Evolutionary conservation across 2,329 filamentous ascomycete species (phyloP), one percentile per base, ranked within the genome.

Genomic region (Cephalotrichum gorgonifer): DNA sequence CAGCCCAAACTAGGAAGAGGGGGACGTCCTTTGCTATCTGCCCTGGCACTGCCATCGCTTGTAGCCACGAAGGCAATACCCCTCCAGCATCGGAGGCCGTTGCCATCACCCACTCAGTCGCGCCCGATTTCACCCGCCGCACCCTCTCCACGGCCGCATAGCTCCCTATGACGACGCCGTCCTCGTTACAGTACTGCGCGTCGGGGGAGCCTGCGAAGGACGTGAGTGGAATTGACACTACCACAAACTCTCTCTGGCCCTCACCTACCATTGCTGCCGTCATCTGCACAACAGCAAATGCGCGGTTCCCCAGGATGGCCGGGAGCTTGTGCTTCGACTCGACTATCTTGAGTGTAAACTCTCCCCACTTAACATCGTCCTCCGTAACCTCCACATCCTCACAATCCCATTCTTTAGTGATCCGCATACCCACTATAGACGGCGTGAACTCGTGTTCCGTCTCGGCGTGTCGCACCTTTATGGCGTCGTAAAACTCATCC

Each of bases 31-130:
- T 86, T 17, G 78, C 77, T 44, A 89, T 72, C 52, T 77, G 73
- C 1, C 72, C 73, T 2, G 81, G 77, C 44, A 86, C 70, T 3
- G 75, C 78, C 60, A 77, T 57, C 53, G 78, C 81, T 69, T 89
- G 85, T 55, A 84, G 60, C 69, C 73, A 81, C 60, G 74, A 69
- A 1, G 86, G 86, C 50, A 90, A 58, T 26, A 74, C 63, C 0
- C 86, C 86, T 48, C 73, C 73, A 0, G 86, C 86, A 61, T 90
- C 78, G 51, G 81, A 85, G 11, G 81, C 76, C 9, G 86, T 90
- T 8, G 79, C 84, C 84, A 91, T 90, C 51, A 83, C 69, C 86
- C 86, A 93, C 62, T 85, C 81, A 43, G 86, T 71, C 17, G 66
- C 61, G 1, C 67, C 65, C n/a, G 56, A 59, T 4, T 57, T 60